Evolutionary conservation across 768 basidiomycete species (phyloP), one percentile per base, ranked within the genome.

Genomic region (Serpula lacrymans): DNA sequence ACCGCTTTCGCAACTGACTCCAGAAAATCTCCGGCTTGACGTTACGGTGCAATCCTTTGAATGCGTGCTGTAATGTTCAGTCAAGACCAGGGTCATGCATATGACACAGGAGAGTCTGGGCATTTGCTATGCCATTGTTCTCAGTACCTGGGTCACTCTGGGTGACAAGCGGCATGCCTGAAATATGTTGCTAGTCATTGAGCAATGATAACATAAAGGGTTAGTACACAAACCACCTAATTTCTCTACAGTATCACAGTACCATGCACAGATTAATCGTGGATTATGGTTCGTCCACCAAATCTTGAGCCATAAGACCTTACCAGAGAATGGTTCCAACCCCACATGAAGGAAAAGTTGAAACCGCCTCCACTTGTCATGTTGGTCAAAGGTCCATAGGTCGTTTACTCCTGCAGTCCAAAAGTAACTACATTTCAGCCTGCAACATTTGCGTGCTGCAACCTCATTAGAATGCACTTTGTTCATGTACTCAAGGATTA

Each of bases 121-220:
- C 53, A 50, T 77, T 76, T 1, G 73, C 75, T 18, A 74, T 56
- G 0, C 65, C 59, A 44, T 62, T 60, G 41, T 76, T 77, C 39
- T 74, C 70, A 0, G 52, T 34, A 0, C 72, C 72, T 1, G 53
- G 63, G 47, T 75, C 71, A 39, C 69, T 72, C 42, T 71, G 71
- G 0, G 70, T 71, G 0, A 68, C 39, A 1, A 73, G 41, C 3
- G 71, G 67, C 6, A 74, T 52, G 20, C 34, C 67, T 69, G 24
- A 37, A 37, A n/a, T n/a, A 37, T 17, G 31, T 20, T 31, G 41
- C 36, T 16, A 27, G 23, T 30, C 13, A 28, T 25, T 35, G 37
- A 43, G 8, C 41, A n/a, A n/a, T n/a, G n/a, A n/a, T 17, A 32
- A 5, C 17, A 17, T 52, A 9, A 16, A 48, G 41, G 14, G n/a